These are phyloP conservation scores for Diutina pseudorugosa DNA, from an alignment of 1,139 yeast species.

Conservation along the genomic window DNA sequence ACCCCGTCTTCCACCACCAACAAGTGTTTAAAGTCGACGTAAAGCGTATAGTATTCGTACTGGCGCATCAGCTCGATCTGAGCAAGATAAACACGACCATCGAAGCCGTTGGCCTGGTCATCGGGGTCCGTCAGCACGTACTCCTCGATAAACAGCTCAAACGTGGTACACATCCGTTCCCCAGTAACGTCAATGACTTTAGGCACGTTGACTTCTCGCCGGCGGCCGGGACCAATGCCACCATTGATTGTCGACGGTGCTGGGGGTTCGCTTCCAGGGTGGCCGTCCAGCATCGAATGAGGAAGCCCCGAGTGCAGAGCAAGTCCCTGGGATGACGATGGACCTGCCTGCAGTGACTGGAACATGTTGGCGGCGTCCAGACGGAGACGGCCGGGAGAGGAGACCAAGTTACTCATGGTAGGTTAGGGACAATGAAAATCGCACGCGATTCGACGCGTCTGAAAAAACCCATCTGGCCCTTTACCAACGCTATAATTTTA, in stretches of 20 bases:
- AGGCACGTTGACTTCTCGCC: slow-evolving; percentile 58
- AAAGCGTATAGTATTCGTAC: slow-evolving; percentile 67
- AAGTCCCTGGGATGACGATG: slow-evolving; percentile 11
- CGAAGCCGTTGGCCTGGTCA: slow-evolving; percentile 23
- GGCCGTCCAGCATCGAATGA: background rate
- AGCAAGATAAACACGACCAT: slow-evolving; percentile 56
- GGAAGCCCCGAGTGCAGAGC: background rate
- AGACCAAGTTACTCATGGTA: slow-evolving; percentile 31
- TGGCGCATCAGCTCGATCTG: slow-evolving; percentile 76
- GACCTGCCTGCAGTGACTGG: slow-evolving; percentile 28
- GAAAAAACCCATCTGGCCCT: background rate
- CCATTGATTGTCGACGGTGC: background rate
- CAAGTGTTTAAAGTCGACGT: slow-evolving; percentile 76
- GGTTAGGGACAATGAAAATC: background rate
- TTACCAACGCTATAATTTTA: too few relatives aligned
- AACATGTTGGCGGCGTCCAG: slow-evolving; percentile 35
- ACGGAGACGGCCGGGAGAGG: slow-evolving; percentile 34
- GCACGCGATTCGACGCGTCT: background rate
- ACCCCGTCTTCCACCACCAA: slow-evolving; percentile 73
- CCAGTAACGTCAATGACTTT: slow-evolving; percentile 88
- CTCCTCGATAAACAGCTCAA: slow-evolving; percentile 72
- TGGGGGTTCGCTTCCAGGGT: background rate
- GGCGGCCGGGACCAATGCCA: slow-evolving; percentile 7
- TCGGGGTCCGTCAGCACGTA: slow-evolving; percentile 30
- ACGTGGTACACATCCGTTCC: slow-evolving; percentile 84